phyloP scores from a whole-genome alignment of 768 basidiomycete species.

The Mycena galopus region DNA sequence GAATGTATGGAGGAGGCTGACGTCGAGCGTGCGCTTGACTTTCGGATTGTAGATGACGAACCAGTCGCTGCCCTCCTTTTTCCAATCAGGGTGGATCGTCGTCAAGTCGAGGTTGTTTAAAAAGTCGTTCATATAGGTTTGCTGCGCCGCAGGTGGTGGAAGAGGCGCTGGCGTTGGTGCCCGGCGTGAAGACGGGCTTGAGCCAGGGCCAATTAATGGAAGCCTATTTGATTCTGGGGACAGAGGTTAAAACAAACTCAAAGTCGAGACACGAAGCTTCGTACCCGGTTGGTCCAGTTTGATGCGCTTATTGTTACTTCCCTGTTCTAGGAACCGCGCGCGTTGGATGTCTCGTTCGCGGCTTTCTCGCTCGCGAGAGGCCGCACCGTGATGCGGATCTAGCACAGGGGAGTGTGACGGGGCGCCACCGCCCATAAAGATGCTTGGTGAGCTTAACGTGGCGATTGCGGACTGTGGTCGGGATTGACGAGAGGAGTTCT shows the following conservation, averaged over 20 bases:
- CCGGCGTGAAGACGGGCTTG: conserved; percentile 33
- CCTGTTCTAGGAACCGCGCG: conserved; percentile 32
- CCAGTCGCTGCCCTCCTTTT: conserved; percentile 89
- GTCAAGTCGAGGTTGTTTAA: conserved; percentile 53
- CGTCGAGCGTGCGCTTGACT: conserved; percentile 83
- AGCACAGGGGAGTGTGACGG: conserved; percentile 30
- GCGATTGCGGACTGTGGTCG: conserved; percentile 29
- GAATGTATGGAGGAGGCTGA: conserved; percentile 86
- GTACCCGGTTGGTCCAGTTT: not conserved
- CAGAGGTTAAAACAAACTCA: not conserved
- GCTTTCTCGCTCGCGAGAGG: conserved; percentile 27
- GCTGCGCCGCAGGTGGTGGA: conserved; percentile 26
- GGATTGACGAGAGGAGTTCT: conserved; percentile 18
- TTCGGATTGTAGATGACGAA: conserved; percentile 90
- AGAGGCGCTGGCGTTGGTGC: conserved; percentile 25
- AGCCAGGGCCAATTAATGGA: conserved; percentile 37
- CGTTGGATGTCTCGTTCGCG: conserved; percentile 33
- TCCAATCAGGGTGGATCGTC: conserved; percentile 64
- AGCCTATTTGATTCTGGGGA: conserved; percentile 22
- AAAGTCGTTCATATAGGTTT: conserved; percentile 39
- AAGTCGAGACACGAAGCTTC: not conserved
- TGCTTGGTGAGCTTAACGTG: conserved; percentile 34
- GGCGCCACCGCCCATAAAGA: conserved; percentile 24
- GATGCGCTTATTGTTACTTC: conserved; percentile 3
- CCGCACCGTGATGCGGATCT: conserved; percentile 25